Evolutionary conservation across 176 grass and related monocot genomes (phyloP).

Genomic region (Lolium multiflorum): DNA sequence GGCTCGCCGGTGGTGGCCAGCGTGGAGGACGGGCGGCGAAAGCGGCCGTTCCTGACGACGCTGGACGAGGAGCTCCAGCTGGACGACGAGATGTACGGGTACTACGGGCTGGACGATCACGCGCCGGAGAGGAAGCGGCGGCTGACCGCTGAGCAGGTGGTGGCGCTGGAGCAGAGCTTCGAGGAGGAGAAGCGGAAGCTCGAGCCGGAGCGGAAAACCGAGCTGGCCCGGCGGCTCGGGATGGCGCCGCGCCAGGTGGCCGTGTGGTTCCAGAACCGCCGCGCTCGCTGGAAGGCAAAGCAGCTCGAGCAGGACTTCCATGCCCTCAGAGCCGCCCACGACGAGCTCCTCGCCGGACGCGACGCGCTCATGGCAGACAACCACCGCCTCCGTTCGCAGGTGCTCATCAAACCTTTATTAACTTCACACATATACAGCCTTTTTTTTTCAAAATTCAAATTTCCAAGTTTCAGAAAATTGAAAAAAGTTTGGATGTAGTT

Average conservation of each 20-base stretch:
- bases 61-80: slow-evolving; percentile 52
- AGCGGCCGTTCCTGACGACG: slow-evolving; percentile 64
- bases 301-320: slow-evolving; percentile 89
- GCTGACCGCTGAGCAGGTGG: slow-evolving; percentile 86
- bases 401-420: slow-evolving; percentile 7
- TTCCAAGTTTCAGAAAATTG: too few relatives aligned
- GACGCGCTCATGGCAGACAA: slow-evolving; percentile 77
- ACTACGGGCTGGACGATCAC: slow-evolving; percentile 46
- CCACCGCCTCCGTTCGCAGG: slow-evolving; percentile 74
- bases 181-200: slow-evolving; percentile 85
- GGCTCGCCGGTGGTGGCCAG: slow-evolving; percentile 34
- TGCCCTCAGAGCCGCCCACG: slow-evolving; percentile 69
- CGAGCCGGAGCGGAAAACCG: slow-evolving; percentile 89
- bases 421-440: background rate
- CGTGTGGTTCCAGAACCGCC: slow-evolving; percentile 99
- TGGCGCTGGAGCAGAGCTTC: slow-evolving; percentile 72
- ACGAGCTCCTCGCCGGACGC: slow-evolving; percentile 63
- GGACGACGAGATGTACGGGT: slow-evolving; percentile 70
- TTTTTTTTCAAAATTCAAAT: too few relatives aligned
- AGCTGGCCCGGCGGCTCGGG: slow-evolving; percentile 78
- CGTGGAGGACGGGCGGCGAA: slow-evolving; percentile 48
- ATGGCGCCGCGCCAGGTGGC: slow-evolving; percentile 93
- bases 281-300: slow-evolving; percentile 88
- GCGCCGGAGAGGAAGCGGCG: slow-evolving; percentile 73
- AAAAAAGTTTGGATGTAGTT: too few relatives aligned